Percentiles rank a stretch among this genome's conserved stretches.
Conservation (phyloP, 495 filamentous ascomycete genomes). For the Aspergillus nidulans region DNA sequence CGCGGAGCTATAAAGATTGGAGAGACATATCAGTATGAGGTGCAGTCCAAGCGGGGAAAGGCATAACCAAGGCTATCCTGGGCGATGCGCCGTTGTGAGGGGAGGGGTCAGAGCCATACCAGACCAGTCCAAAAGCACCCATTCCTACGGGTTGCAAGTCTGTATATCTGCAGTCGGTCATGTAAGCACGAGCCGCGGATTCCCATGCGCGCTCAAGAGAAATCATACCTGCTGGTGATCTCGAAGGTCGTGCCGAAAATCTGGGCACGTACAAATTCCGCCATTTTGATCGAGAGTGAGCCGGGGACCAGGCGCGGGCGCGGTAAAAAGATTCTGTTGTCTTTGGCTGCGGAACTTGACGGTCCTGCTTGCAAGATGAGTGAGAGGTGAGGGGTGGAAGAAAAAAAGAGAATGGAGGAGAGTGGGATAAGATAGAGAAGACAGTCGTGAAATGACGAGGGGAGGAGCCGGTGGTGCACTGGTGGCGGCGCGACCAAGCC, state of each 20-base stretch:
- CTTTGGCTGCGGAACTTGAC: constrained; percentile 1
- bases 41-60: neutral
- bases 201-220: neutral
- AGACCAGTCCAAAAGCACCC: constrained; percentile 97
- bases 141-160: constrained; percentile 98
- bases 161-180: constrained; percentile 69
- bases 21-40: neutral
- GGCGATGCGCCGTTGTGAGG: constrained; percentile 5
- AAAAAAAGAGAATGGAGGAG: constrained; percentile 4
- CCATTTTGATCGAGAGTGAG: constrained; percentile 56
- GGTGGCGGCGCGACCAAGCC: constrained; percentile 21
- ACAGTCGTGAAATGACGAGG: constrained; percentile 13
- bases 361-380: neutral
- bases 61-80: neutral
- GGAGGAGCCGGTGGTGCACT: too few relatives aligned
- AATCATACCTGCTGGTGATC: constrained; percentile 89
- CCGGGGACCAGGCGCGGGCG: constrained; percentile 11
- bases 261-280: constrained; percentile 98
- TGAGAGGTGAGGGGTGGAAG: neutral
- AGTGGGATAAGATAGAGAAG: constrained; percentile 4
- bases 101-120: constrained; percentile 54
- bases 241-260: constrained; percentile 99
- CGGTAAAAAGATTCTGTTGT: neutral
- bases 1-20: constrained; percentile 63
- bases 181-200: neutral